Conservation (phyloP, 2,329 filamentous ascomycete species). For the Nannizzia gypsea region DNA sequence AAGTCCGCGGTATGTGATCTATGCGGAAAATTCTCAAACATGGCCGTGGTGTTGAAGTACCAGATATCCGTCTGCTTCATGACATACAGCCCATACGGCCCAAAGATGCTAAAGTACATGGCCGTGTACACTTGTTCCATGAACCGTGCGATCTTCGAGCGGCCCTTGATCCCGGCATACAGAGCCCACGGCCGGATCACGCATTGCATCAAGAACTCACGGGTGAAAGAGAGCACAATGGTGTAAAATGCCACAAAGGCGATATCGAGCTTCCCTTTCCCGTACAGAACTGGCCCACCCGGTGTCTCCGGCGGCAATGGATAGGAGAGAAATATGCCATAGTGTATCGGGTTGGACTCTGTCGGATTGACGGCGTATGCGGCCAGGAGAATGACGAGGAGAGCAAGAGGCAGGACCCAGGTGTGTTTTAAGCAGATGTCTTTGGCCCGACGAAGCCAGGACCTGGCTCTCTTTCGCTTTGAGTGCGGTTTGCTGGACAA, state of each 20-base stretch:
- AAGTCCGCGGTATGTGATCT: slow-evolving; percentile 64
- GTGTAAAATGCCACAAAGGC: slow-evolving; percentile 84
- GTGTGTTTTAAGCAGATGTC: slow-evolving; percentile 40
- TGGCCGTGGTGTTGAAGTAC: slow-evolving; percentile 86
- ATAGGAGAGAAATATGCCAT: slow-evolving; percentile 86
- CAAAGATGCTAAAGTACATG: slow-evolving; percentile 73
- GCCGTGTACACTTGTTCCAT: slow-evolving; percentile 96
- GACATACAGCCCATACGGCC: slow-evolving; percentile 74
- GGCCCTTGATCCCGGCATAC: slow-evolving; percentile 54
- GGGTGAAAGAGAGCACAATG: slow-evolving; percentile 79
- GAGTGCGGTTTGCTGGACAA: slow-evolving; percentile 24
- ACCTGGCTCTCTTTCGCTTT: slow-evolving; percentile 35
- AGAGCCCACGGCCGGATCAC: slow-evolving; percentile 65
- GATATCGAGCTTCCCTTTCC: slow-evolving; percentile 76
- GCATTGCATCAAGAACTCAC: slow-evolving; percentile 92
- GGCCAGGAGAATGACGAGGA: slow-evolving; percentile 51
- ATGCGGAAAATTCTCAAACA: slow-evolving; percentile 86
- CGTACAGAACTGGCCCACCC: slow-evolving; percentile 55
- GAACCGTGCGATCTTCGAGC: slow-evolving; percentile 75
- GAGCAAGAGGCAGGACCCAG: slow-evolving; percentile 56
- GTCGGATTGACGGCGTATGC: slow-evolving; percentile 66
- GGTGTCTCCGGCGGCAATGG: slow-evolving; percentile 47
- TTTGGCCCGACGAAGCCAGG: slow-evolving; percentile 34
- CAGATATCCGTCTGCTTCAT: slow-evolving; percentile 86
- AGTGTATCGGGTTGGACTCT: slow-evolving; percentile 64